These are phyloP conservation scores for Candida piceae DNA, from an alignment of 805 yeast species.

Conservation along the genomic window DNA sequence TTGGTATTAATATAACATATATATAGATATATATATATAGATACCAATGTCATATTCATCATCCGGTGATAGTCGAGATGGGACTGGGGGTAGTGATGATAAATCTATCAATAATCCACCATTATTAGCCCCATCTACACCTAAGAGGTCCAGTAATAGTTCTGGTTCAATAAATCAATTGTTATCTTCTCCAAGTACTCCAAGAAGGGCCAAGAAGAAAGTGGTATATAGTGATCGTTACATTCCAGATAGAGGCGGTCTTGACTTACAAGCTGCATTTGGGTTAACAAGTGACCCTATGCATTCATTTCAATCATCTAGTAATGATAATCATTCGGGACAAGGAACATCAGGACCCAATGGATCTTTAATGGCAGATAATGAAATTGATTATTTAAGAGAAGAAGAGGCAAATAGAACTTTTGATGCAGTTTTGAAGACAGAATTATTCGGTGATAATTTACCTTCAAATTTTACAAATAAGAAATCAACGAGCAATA, in stretches of 20 bases:
- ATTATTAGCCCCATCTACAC: conserved; percentile 17
- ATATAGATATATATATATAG: too few species aligned
- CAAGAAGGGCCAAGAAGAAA: conserved; percentile 40
- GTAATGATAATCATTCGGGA: too few species aligned
- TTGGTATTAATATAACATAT: too few species aligned
- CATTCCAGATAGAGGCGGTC: conserved; percentile 82
- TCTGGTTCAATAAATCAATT: conserved; percentile 11
- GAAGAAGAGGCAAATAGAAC: conserved; percentile 84
- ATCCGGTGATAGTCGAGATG: neutral
- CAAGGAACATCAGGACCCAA: too few species aligned
- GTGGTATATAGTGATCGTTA: conserved; percentile 74
- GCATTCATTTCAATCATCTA: conserved; percentile 6
- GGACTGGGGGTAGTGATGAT: conserved; percentile 2
- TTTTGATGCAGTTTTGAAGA: conserved; percentile 77
- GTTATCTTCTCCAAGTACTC: conserved; percentile 38
- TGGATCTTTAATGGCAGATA: conserved; percentile 32
- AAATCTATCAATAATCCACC: conserved; percentile 9
- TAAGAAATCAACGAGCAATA: conserved; percentile 8
- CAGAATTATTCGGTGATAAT: conserved; percentile 88
- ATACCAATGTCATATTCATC: conserved; percentile 3
- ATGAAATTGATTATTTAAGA: conserved; percentile 61
- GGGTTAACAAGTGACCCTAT: conserved; percentile 34
- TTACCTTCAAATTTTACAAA: conserved; percentile 40
- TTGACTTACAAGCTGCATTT: conserved; percentile 84
- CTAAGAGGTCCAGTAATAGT: conserved; percentile 11